These are phyloP conservation scores for Naganishia randhawae DNA, from an alignment of 768 basidiomycete genomes.

Conservation along the genomic window DNA sequence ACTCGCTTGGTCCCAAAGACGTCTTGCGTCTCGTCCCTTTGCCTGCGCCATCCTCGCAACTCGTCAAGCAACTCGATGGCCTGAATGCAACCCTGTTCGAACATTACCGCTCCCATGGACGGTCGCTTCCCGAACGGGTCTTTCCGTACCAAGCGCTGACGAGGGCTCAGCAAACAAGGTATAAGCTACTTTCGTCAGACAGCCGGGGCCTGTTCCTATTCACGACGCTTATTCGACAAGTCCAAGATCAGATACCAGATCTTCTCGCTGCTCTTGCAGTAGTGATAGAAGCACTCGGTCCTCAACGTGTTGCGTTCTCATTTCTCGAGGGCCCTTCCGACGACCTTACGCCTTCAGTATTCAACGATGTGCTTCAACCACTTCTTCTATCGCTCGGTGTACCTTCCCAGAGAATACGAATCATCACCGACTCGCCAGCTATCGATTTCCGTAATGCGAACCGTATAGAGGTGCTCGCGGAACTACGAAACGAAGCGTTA, in stretches of 20 bases:
- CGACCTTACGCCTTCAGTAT: constrained; percentile 40
- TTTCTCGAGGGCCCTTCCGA: constrained; percentile 48
- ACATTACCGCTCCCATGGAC: constrained; percentile 15
- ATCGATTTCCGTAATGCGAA: constrained; percentile 43
- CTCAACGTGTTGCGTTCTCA: constrained; percentile 36
- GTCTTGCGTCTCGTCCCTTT: constrained; percentile 19
- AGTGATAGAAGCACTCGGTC: constrained; percentile 37
- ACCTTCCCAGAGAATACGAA: constrained; percentile 31
- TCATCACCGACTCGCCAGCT: constrained; percentile 36
- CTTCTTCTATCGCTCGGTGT: constrained; percentile 37
- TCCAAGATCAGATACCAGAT: constrained; percentile 45
- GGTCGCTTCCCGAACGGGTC: constrained; percentile 31
- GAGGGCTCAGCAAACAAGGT: constrained; percentile 36
- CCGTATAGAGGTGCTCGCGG: constrained; percentile 45
- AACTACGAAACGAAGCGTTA: constrained; percentile 43
- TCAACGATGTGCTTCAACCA: constrained; percentile 37
- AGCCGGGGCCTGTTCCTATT: constrained; percentile 36
- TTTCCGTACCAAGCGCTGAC: constrained; percentile 34
- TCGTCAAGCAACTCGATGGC: background rate
- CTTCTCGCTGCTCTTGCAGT: constrained; percentile 42
- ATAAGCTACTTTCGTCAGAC: constrained; percentile 34
- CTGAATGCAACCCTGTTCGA: constrained; percentile 18
- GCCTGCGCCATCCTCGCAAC: constrained; percentile 18
- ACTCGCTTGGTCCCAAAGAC: constrained; percentile 17
- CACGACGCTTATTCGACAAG: constrained; percentile 42